Evolutionary conservation across 140 eudicot genomes (phyloP), one percentile per base, ranked within the genome.

Genomic region (Oenanthe javanica): DNA sequence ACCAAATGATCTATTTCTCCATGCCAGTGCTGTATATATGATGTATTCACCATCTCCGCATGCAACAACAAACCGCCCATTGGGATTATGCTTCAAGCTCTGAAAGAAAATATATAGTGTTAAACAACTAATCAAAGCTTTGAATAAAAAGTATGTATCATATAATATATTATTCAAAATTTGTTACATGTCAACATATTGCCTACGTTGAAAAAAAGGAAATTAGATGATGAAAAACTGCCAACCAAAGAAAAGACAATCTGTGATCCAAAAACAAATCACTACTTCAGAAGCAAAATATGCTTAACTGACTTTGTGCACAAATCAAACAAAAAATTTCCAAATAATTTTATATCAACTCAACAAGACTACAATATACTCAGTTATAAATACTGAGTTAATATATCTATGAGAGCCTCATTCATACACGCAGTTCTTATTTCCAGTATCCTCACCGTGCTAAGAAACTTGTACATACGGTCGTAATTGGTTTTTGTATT

Each of bases 1-100:
- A 69, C 99, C 99, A 86, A 92, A 95, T 21, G 99, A 92, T 88
- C 97, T 89, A 84, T 95, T 95, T 87, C 99, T 95, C 99, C 99
- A 95, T 80, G 99, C 99, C 87, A 95, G 88, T 80, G 99, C 97
- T 18, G 99, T 95, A 71, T 95, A 95, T 82, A 91, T 95, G 78
- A 95, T 95, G 85, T 92, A 95, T 80, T 95, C 99, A 80, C 99
- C 99, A 83, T 95, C 99, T 55, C 99, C 99, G 50, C 99, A 95
- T 43, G 91, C 99, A 77, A 95, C 99, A 77, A 95, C 99, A 80
- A 95, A 95, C 87, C 99, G 91, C 82, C 99, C 99, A 81, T 95
- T 95, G 63, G 99, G 97, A 49, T 95, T 95, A 88, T 95, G 99
- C 90, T 89, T 95, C 81, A 95, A 89, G 90, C 89, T 92, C 99